Evolutionary conservation across 2,329 filamentous ascomycete species (phyloP).

Genomic region (Diaporthe aspalathi): DNA sequence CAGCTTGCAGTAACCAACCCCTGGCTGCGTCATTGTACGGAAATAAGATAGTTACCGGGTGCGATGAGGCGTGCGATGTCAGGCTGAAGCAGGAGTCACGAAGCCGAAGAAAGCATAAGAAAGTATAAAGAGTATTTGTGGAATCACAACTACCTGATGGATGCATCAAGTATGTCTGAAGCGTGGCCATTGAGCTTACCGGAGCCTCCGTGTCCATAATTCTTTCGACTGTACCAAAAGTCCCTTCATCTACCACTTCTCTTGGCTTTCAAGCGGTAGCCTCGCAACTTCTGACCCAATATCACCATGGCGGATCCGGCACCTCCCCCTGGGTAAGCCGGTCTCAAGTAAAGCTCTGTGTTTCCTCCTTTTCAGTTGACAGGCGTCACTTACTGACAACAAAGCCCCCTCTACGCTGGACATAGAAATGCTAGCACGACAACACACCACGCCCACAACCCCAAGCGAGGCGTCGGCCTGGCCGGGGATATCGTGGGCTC

Average conservation of each 20-base stretch:
- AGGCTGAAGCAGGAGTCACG: too few species aligned
- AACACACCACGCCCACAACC: neutral
- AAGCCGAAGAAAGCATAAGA: neutral
- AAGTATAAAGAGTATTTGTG: neutral
- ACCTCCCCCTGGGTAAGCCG: neutral
- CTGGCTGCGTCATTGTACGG: neutral
- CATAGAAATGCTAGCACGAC: neutral
- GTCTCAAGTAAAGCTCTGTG: neutral
- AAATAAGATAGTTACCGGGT: too few species aligned
- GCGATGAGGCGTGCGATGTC: too few species aligned
- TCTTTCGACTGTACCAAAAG: neutral
- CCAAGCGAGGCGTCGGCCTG: conserved; percentile 12
- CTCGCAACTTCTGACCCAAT: neutral
- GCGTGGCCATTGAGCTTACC: neutral
- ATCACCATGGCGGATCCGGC: conserved; percentile 7
- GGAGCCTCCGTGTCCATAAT: neutral
- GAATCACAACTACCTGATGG: neutral
- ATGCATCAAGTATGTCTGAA: neutral
- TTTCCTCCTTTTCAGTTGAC: neutral
- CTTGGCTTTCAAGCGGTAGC: neutral
- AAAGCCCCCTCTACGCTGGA: too few species aligned
- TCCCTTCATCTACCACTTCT: neutral
- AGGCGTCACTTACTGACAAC: neutral
- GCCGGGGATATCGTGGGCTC: conserved; percentile 24
- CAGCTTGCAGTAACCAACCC: neutral